These are phyloP conservation scores for Oxytropis ochrocephala DNA, from an alignment of 306 rosid species.

Conservation along the genomic window DNA sequence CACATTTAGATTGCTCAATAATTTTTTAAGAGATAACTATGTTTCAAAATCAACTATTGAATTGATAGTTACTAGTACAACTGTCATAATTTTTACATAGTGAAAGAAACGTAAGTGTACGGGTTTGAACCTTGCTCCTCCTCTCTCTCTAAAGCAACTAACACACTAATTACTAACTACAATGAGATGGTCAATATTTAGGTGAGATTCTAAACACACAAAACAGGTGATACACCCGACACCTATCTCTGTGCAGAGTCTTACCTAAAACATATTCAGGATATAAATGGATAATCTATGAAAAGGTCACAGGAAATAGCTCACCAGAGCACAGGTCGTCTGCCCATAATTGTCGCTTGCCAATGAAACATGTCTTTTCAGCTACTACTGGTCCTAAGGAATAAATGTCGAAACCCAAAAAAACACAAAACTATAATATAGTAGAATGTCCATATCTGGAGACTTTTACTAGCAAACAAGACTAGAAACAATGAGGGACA, in stretches of 20 bases:
- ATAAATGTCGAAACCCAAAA: conserved; percentile 12
- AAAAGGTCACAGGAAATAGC: conserved; percentile 57
- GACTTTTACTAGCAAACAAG: neutral
- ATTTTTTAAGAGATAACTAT: too few species aligned
- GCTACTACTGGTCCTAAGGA: conserved; percentile 60
- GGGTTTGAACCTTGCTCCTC: too few species aligned
- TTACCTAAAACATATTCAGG: neutral
- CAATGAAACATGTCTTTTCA: conserved; percentile 29
- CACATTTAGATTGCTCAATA: too few species aligned
- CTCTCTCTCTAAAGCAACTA: too few species aligned
- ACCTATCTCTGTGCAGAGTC: neutral
- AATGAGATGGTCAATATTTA: neutral
- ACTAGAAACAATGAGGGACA: neutral
- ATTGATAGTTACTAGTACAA: too few species aligned
- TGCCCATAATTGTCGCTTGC: conserved; percentile 57
- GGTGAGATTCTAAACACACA: neutral
- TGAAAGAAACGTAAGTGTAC: too few species aligned
- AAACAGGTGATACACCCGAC: neutral
- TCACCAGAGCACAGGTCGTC: conserved; percentile 64
- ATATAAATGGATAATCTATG: conserved; percentile 47
- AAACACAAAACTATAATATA: conserved; percentile 3
- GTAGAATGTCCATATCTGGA: neutral
- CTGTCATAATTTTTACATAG: too few species aligned
- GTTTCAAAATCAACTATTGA: too few species aligned
- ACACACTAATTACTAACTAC: neutral